Conservation (phyloP, 352 stramenopile species). For the Stephanocyclus meneghinianus region DNA sequence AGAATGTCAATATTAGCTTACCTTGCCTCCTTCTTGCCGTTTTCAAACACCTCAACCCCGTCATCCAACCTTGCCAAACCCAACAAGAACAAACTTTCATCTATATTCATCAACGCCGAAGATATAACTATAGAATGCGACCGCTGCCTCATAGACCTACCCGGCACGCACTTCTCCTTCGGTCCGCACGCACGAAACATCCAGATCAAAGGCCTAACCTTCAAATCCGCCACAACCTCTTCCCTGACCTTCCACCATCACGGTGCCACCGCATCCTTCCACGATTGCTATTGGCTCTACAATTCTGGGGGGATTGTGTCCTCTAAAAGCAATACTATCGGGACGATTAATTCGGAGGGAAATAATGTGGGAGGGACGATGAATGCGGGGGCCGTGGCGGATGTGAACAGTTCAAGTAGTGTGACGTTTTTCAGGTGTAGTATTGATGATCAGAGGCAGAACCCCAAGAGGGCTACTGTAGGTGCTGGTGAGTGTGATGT, state of each 20-base stretch:
- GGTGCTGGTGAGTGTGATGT: slow-evolving; percentile 23
- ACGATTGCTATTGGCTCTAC: slow-evolving; percentile 72
- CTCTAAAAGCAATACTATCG: slow-evolving; percentile 13
- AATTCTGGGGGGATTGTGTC: slow-evolving; percentile 48
- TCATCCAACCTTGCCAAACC: not conserved
- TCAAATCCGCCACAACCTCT: slow-evolving; percentile 47
- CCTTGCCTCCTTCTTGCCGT: slow-evolving; percentile 18
- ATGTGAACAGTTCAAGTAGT: slow-evolving; percentile 71
- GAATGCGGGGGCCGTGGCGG: slow-evolving; percentile 51
- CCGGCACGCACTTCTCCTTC: slow-evolving; percentile 70
- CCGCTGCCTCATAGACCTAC: slow-evolving; percentile 57
- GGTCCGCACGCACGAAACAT: slow-evolving; percentile 70
- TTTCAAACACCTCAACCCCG: not conserved
- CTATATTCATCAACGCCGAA: slow-evolving; percentile 75
- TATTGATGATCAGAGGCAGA: slow-evolving; percentile 52
- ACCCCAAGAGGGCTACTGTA: slow-evolving; percentile 29
- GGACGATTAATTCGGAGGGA: not conserved
- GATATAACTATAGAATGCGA: slow-evolving; percentile 74
- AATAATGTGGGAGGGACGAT: slow-evolving; percentile 16
- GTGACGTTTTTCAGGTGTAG: slow-evolving; percentile 73
- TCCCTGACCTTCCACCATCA: slow-evolving; percentile 71
- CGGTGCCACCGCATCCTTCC: slow-evolving; percentile 62
- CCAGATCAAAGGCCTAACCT: slow-evolving; percentile 65
- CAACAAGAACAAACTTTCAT: slow-evolving; percentile 21
- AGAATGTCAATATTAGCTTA: slow-evolving; percentile 15